Base-by-base conservation (phyloP, 2,329 filamentous ascomycete species). In the Alternaria angustiovoidea region DNA sequence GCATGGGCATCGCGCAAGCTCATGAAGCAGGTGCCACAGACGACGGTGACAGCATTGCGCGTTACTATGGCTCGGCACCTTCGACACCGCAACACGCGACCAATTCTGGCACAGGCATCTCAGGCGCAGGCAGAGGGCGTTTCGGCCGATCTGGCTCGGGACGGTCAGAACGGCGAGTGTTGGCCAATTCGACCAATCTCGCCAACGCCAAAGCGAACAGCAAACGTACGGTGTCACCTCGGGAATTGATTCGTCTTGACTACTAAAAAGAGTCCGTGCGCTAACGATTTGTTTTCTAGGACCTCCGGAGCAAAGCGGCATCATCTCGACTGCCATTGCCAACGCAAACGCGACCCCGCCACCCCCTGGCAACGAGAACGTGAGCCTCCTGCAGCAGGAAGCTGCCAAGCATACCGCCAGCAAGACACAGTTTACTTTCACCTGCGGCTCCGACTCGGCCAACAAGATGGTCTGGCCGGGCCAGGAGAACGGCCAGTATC, bases 401-500 rank as follows among this genome's bases (percentile, higher is more conserved):
- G 81, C 86, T 18, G 79, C 83, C 6, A 83, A 83, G 59, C 89
- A 86, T 4, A 88, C 86, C 36, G 88, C 91, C 5, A 87, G 90
- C 6, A 92, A 93, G 57, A 91, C 91, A 0, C 93, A 97, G 70
- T 99, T 99, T 77, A 99, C 95, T 9, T 99, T 99, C 75, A 96
- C 93, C 12, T 97, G 93, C 79, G 92, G 96, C 72, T 94, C 94
- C 1, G 93, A 95, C 75, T 92, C 93, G 38, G 89, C 92, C 1
- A 92, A 90, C 60, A 88, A 90, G 57, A 87, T 93, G 76, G 88
- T 89, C 52, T 92, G 91, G 89, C 91, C 91, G 43, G 88, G 89
- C 72, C 82, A 85, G 72, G 81, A 84, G 61, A 83, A 81, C 64
- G 70, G 68, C 43, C 58, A 68, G 43, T 78, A 78, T 64, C 64